Percentiles rank a stretch among this genome's conserved stretches.
Evolutionary conservation across 495 filamentous ascomycete genomes (phyloP).

Genomic region (Xylaria telfairii): DNA sequence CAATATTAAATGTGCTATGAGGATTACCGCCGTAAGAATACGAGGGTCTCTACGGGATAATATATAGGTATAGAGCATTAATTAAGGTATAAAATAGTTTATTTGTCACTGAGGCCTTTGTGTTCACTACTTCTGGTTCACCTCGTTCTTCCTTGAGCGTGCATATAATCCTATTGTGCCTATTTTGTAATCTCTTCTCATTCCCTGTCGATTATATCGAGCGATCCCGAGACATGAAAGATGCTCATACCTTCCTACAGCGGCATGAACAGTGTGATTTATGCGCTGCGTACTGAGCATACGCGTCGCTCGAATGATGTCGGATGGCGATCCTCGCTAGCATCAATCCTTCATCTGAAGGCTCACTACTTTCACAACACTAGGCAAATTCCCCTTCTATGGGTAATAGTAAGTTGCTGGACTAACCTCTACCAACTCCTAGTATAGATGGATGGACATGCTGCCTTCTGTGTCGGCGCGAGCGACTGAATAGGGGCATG

Average conservation of each 20-base stretch:
- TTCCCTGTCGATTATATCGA: background rate
- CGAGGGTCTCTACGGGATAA: background rate
- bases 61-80: slow-evolving; percentile 3
- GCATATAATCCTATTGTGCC: background rate
- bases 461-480: slow-evolving; percentile 51
- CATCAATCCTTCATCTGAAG: slow-evolving; percentile 70
- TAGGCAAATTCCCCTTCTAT: slow-evolving; percentile 66
- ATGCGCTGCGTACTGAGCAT: slow-evolving; percentile 64
- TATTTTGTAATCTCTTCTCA: background rate
- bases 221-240: background rate
- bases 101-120: background rate
- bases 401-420: slow-evolving; percentile 69
- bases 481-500: background rate
- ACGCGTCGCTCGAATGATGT: slow-evolving; percentile 57
- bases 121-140: background rate
- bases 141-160: background rate
- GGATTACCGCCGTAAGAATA: background rate
- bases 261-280: slow-evolving; percentile 70
- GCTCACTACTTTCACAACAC: slow-evolving; percentile 53
- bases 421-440: slow-evolving; percentile 72
- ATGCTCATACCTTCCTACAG: background rate
- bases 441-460: slow-evolving; percentile 64
- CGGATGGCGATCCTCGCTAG: slow-evolving; percentile 60
- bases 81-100: background rate
- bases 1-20: background rate